Evolutionary conservation across 176 grass and related monocot genomes (phyloP).

Genomic region (Triticum dicoccoides): DNA sequence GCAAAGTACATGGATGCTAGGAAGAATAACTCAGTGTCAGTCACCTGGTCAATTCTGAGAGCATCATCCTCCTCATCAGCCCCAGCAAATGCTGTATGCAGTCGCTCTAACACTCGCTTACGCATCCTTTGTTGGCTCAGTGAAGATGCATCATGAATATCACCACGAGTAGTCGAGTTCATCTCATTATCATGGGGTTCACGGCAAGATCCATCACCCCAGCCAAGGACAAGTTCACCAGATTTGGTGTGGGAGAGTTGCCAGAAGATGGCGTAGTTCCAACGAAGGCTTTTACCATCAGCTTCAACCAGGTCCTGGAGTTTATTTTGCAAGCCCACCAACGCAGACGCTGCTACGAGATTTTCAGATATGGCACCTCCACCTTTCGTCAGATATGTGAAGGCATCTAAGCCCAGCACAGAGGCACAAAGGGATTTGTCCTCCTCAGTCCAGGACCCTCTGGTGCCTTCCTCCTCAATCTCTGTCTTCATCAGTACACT

Average conservation of each 20-base stretch:
- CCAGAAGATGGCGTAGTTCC: constrained; percentile 92
- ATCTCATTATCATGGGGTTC: constrained; percentile 40
- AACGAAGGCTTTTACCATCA: constrained; percentile 34
- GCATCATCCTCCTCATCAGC: constrained; percentile 70
- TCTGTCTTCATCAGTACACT: background rate
- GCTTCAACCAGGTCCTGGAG: constrained; percentile 65
- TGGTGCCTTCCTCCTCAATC: background rate
- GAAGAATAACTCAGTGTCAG: constrained; percentile 81
- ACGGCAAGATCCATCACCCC: constrained; percentile 83
- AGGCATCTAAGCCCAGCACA: constrained; percentile 57
- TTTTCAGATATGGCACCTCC: constrained; percentile 55
- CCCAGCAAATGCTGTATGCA: constrained; percentile 60
- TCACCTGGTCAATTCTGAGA: constrained; percentile 65
- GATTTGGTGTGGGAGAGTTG: constrained; percentile 65
- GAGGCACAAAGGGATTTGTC: constrained; percentile 42
- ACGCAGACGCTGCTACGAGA: constrained; percentile 38
- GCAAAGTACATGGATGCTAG: constrained; percentile 81
- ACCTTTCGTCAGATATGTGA: constrained; percentile 55
- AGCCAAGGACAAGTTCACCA: constrained; percentile 68
- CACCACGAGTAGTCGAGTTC: constrained; percentile 11
- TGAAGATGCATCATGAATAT: constrained; percentile 13
- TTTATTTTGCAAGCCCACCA: constrained; percentile 62
- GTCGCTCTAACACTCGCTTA: constrained; percentile 50
- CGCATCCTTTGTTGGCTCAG: constrained; percentile 33
- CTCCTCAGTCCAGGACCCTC: constrained; percentile 10